Conservation (phyloP, 805 yeast species). For the Saccharomycopsis synnaedendra region DNA sequence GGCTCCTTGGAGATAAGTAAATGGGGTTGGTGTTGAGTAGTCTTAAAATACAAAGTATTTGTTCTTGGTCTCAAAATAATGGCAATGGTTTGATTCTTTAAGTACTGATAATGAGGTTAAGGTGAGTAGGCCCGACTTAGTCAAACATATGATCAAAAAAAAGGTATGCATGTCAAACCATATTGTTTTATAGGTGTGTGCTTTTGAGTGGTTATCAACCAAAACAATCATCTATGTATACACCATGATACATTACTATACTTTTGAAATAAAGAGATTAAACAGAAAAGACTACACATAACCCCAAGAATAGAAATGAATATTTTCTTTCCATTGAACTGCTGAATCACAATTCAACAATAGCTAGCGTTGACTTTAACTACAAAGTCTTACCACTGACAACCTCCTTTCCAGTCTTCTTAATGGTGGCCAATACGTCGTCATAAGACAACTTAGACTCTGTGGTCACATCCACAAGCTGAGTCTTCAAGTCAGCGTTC, state of each 20-base stretch:
- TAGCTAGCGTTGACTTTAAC: neutral
- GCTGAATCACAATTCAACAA: neutral
- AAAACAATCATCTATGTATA: too few species aligned
- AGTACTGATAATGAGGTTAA: too few species aligned
- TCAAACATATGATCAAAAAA: too few species aligned
- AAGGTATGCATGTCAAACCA: too few species aligned
- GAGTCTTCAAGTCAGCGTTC: constrained; percentile 68
- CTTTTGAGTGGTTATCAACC: too few species aligned
- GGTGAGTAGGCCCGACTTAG: too few species aligned
- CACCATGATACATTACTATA: neutral
- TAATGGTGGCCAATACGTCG: constrained; percentile 65
- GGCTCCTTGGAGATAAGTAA: too few species aligned
- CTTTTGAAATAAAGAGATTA: neutral
- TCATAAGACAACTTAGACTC: constrained; percentile 50
- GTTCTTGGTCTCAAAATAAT: too few species aligned
- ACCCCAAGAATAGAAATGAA: neutral
- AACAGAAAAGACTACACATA: neutral
- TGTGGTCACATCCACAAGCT: constrained; percentile 70
- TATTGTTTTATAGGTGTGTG: too few species aligned
- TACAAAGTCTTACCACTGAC: constrained; percentile 47
- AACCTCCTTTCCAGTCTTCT: constrained; percentile 86
- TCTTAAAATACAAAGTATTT: too few species aligned
- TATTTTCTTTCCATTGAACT: neutral
- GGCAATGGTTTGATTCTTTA: too few species aligned
- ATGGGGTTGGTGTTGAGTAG: too few species aligned